phyloP scores from a whole-genome alignment of 73 alveolate genomes.

The Stentor coeruleus region DNA sequence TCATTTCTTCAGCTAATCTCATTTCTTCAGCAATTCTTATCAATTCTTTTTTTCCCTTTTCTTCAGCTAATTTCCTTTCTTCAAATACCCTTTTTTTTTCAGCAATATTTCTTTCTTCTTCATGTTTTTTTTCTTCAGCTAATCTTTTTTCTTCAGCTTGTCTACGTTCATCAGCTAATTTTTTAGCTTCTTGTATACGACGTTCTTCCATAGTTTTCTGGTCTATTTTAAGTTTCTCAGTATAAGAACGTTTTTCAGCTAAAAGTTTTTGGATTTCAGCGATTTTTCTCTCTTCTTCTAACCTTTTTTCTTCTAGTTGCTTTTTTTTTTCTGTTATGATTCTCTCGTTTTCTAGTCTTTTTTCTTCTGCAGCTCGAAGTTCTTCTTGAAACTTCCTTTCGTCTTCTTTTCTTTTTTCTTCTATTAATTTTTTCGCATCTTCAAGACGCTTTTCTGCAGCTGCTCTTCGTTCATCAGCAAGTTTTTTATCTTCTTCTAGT shows the following conservation, averaged over 20 bases:
- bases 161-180: neutral
- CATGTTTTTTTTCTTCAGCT: neutral
- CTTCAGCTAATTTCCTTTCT: neutral
- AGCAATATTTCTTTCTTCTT: neutral
- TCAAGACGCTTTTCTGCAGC: neutral
- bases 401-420: neutral
- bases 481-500: neutral
- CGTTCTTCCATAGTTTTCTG: too few species aligned
- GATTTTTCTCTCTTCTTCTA: neutral
- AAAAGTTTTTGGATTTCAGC: too few species aligned
- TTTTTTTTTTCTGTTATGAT: neutral
- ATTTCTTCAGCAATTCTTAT: neutral
- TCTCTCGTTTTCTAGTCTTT: neutral
- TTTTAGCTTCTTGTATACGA: neutral
- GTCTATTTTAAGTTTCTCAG: too few species aligned
- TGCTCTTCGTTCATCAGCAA: neutral
- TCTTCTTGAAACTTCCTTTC: neutral
- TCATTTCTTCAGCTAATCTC: neutral
- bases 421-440: neutral
- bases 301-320: neutral
- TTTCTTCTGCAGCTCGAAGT: neutral
- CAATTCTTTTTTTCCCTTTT: neutral
- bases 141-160: neutral
- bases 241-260: too few species aligned
- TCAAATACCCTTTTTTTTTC: neutral